These are phyloP conservation scores for Multifurca ochricompacta DNA, from an alignment of 768 basidiomycete species.

Conservation along the genomic window DNA sequence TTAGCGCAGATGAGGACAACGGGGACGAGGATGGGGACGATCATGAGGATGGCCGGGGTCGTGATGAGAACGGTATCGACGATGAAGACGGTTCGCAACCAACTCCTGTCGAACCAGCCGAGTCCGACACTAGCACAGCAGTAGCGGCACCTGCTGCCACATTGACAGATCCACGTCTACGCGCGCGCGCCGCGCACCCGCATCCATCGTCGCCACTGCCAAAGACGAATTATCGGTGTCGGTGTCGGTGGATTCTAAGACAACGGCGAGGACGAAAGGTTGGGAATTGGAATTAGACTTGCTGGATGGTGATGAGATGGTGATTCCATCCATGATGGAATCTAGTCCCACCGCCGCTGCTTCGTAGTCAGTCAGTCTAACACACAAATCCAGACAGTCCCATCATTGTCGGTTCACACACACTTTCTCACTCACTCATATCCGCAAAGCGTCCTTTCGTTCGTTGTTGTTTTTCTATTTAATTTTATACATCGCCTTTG, in stretches of 20 bases:
- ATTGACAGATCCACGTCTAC: constrained; percentile 14
- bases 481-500: neutral
- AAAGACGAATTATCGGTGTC: too few species aligned
- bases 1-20: constrained; percentile 21
- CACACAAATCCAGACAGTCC: too few species aligned
- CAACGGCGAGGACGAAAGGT: too few species aligned
- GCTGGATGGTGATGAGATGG: constrained; percentile 13
- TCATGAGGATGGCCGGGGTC: neutral
- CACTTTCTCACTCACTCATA: too few species aligned
- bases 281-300: constrained; percentile 40
- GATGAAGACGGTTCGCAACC: constrained; percentile 21
- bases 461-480: constrained; percentile 1
- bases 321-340: neutral
- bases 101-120: constrained; percentile 18
- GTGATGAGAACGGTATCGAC: constrained; percentile 2
- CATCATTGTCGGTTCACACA: too few species aligned
- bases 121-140: constrained; percentile 19
- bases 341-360: too few species aligned
- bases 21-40: constrained; percentile 8
- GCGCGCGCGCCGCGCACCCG: neutral
- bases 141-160: constrained; percentile 2
- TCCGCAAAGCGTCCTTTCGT: too few species aligned
- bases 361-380: too few species aligned
- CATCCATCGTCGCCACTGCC: neutral
- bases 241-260: neutral